phyloP scores from a whole-genome alignment of 2,329 filamentous ascomycete genomes.

The Fusarium pseudocircinatum region DNA sequence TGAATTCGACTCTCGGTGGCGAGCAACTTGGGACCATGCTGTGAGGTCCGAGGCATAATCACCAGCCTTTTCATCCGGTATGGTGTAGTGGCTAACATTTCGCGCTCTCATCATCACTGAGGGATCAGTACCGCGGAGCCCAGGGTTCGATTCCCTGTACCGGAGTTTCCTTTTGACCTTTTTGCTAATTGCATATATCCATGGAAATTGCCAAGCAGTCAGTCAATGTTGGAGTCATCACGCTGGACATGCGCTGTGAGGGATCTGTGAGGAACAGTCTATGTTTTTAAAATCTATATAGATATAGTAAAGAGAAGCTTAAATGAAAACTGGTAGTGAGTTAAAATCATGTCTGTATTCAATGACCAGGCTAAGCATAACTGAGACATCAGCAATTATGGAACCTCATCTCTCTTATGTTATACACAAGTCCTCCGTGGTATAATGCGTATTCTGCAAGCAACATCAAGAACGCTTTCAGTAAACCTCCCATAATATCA shows the following conservation, averaged over 20 bases:
- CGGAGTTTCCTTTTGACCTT: constrained; percentile 19
- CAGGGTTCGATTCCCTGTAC: constrained; percentile 45
- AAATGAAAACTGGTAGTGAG: too few relatives aligned
- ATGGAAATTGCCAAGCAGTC: rapidly evolving
- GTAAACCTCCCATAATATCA: neutral
- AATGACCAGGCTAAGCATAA: neutral
- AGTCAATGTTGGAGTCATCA: neutral
- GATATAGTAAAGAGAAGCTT: neutral
- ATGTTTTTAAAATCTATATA: neutral
- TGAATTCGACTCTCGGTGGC: rapidly evolving
- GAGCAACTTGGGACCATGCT: rapidly evolving
- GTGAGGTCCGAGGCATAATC: rapidly evolving
- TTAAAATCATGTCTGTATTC: rapidly evolving
- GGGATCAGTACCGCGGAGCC: constrained; percentile 36
- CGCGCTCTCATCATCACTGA: constrained; percentile 43
- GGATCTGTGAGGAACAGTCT: neutral
- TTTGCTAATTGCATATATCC: neutral
- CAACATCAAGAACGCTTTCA: neutral
- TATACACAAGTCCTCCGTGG: neutral
- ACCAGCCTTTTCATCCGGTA: constrained; percentile 35
- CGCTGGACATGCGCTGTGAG: neutral
- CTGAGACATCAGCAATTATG: neutral
- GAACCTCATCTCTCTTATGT: neutral
- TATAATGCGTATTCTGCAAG: neutral
- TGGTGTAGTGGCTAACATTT: constrained; percentile 50